These are phyloP conservation scores for Castanea sativa DNA, from an alignment of 306 rosid species.

Conservation along the genomic window DNA sequence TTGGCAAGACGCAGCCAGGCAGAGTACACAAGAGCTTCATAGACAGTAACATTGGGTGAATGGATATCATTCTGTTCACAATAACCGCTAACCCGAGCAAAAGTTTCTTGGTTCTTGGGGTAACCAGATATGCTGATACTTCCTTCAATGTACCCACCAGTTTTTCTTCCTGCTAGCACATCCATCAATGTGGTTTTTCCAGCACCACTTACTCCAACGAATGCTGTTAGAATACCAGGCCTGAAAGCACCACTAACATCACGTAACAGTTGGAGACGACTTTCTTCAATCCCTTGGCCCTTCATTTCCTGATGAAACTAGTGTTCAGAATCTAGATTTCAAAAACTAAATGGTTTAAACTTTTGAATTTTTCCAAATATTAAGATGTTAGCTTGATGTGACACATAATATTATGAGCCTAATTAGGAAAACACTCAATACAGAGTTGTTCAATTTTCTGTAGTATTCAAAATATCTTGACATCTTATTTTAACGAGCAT, in stretches of 20 bases:
- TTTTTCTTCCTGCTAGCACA: conserved; percentile 60
- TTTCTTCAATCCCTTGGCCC: conserved; percentile 39
- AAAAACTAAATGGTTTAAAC: not conserved
- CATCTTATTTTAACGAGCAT: not conserved
- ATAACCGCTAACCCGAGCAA: conserved; percentile 50
- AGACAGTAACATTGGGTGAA: conserved; percentile 43
- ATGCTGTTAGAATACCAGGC: conserved; percentile 53
- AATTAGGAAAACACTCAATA: not conserved
- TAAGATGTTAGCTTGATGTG: not conserved
- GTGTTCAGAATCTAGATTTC: conserved; percentile 3
- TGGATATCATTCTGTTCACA: conserved; percentile 59
- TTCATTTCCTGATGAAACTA: conserved; percentile 38
- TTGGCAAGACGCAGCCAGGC: conserved; percentile 51
- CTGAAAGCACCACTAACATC: conserved; percentile 52
- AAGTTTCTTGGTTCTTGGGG: conserved; percentile 53
- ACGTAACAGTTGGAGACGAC: conserved; percentile 38
- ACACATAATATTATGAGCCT: not conserved
- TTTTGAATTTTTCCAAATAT: not conserved
- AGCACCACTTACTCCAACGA: conserved; percentile 58
- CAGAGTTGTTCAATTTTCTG: not conserved
- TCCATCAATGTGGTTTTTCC: conserved; percentile 65
- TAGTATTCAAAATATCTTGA: not conserved
- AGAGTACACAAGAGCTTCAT: conserved; percentile 48
- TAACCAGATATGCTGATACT: conserved; percentile 49
- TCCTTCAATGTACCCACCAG: conserved; percentile 53